Percentiles rank a stretch among this genome's conserved stretches.
Evolutionary conservation across 768 basidiomycete species (phyloP).

Genomic region (Polyporus arcularius): DNA sequence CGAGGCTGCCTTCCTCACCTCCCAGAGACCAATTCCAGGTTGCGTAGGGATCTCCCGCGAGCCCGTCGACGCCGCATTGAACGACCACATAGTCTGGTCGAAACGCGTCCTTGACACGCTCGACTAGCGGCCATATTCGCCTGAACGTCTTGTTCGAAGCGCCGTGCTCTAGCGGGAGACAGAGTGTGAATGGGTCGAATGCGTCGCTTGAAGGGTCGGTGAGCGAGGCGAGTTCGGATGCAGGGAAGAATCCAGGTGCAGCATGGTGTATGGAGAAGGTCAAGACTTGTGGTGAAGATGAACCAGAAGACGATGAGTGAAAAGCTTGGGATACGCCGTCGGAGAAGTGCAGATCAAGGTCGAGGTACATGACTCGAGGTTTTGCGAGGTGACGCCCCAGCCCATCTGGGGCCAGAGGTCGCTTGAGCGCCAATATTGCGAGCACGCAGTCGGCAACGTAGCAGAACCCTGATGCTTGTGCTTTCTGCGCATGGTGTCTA

Average conservation of each 20-base stretch:
- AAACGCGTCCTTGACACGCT: conserved; percentile 60
- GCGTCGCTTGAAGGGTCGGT: conserved; percentile 37
- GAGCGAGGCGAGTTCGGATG: conserved; percentile 51
- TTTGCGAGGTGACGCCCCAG: conserved; percentile 29
- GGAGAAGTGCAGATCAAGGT: conserved; percentile 90
- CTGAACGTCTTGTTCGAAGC: conserved; percentile 64
- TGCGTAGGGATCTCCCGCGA: conserved; percentile 81
- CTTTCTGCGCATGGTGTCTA: conserved; percentile 84
- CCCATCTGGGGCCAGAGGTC: conserved; percentile 21
- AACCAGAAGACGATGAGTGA: conserved; percentile 39
- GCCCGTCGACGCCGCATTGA: conserved; percentile 86
- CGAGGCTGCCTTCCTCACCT: conserved; percentile 53
- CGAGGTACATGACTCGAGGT: conserved; percentile 83
- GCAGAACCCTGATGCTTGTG: conserved; percentile 85
- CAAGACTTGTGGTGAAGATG: conserved; percentile 33
- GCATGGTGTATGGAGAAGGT: conserved; percentile 87
- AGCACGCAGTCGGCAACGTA: conserved; percentile 91
- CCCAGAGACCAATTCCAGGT: conserved; percentile 73
- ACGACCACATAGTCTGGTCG: conserved; percentile 77
- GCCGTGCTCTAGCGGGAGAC: conserved; percentile 75
- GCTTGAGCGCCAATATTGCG: conserved; percentile 71
- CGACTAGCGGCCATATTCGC: conserved; percentile 65
- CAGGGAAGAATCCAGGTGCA: conserved; percentile 83
- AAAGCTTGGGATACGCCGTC: conserved; percentile 87
- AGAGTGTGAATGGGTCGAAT: conserved; percentile 71